phyloP scores from a whole-genome alignment of 176 grass and related monocot species.

The Oryza meridionalis region DNA sequence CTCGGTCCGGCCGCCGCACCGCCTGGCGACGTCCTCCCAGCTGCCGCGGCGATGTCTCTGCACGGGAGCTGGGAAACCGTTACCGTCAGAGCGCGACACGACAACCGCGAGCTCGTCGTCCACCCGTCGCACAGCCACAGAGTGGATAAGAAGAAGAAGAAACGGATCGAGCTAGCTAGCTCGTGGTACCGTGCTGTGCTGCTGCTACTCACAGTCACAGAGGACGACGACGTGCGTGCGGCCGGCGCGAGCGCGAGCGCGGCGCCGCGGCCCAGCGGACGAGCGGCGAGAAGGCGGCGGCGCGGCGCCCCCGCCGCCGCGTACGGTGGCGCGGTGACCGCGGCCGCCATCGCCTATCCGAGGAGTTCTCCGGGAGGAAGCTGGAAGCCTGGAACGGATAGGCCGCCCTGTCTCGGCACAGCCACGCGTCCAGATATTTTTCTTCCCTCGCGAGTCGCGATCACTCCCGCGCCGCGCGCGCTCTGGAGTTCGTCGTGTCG shows the following conservation, averaged over 20 bases:
- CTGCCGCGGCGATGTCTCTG: constrained; percentile 40
- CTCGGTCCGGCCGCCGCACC: constrained; percentile 53
- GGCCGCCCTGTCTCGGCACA: not conserved
- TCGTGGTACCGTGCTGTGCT: no score
- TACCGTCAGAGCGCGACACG: constrained; percentile 59
- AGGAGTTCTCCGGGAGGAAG: not conserved
- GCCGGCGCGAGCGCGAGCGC: not conserved
- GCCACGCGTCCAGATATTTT: constrained; percentile 46
- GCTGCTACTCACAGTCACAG: constrained; percentile 29
- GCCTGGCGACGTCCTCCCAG: not conserved
- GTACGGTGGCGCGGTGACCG: constrained; percentile 33
- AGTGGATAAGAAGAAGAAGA: constrained; percentile 9
- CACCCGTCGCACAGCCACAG: not conserved
- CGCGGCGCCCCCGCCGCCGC: not conserved
- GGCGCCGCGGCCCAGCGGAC: not conserved
- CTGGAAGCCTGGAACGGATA: constrained; percentile 33
- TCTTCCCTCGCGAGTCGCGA: not conserved
- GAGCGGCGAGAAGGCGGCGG: not conserved
- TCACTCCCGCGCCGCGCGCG: not conserved
- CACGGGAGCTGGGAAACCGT: constrained; percentile 61
- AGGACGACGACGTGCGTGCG: constrained; percentile 19
- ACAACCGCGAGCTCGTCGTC: not conserved
- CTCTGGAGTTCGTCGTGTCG: not conserved
- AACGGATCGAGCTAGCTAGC: no score
- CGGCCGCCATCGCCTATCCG: constrained; percentile 37